Conservation (phyloP, 192 early-diverging fungal genomes). For the Diversispora eburnea region DNA sequence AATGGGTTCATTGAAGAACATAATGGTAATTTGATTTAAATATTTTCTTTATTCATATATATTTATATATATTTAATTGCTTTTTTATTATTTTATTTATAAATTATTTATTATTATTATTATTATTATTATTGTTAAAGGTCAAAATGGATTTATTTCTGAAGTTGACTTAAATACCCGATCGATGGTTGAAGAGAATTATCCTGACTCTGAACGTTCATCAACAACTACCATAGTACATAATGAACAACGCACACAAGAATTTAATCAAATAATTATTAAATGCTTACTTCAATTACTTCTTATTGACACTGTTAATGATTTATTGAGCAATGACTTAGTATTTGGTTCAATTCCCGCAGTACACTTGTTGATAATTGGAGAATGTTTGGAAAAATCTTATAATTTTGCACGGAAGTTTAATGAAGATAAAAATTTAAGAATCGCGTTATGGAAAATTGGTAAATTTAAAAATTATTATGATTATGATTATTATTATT, state of each 20-base stretch:
- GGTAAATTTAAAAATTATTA: constrained; percentile 30
- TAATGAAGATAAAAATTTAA: constrained; percentile 71
- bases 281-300: constrained; percentile 88
- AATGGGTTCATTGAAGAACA: neutral
- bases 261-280: constrained; percentile 81
- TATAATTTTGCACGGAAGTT: constrained; percentile 81
- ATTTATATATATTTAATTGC: no score
- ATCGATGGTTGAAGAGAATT: constrained; percentile 1
- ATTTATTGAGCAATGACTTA: constrained; percentile 56
- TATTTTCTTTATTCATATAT: neutral
- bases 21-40: constrained; percentile 10
- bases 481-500: neutral
- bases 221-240: constrained; percentile 27
- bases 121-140: neutral
- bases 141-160: neutral
- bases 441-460: constrained; percentile 73
- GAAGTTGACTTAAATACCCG: neutral
- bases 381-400: constrained; percentile 76
- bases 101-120: neutral
- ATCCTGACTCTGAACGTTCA: constrained; percentile 26
- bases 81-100: constrained; percentile 7
- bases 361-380: constrained; percentile 66
- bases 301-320: constrained; percentile 85
- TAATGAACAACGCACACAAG: constrained; percentile 55
- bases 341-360: constrained; percentile 57